Percentiles rank a stretch among this genome's conserved stretches.
These are phyloP conservation scores for Lasiosphaeria ovina DNA, from an alignment of 495 filamentous ascomycete species.

Conservation along the genomic window DNA sequence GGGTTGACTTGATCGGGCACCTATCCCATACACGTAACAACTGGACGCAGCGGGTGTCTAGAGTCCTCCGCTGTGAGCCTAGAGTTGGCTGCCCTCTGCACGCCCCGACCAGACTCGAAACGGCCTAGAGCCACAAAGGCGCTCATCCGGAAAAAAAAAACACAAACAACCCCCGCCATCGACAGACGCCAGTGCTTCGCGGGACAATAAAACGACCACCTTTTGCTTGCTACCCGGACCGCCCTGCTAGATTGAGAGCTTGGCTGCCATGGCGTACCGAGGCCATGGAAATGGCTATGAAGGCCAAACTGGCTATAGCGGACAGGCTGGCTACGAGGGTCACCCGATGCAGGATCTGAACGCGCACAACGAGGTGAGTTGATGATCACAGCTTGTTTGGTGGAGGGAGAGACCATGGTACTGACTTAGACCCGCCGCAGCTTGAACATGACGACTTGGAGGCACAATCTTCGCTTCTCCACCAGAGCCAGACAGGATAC, in stretches of 20 bases:
- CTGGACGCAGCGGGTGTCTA: too few species aligned
- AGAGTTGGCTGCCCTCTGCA: too few species aligned
- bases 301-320: too few species aligned
- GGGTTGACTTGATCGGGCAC: too few species aligned
- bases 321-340: conserved; percentile 37
- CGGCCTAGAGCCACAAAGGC: too few species aligned
- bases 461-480: conserved; percentile 69
- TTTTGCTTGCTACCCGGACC: not conserved
- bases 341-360: conserved; percentile 69
- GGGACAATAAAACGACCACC: too few species aligned
- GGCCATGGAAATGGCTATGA: conserved; percentile 45
- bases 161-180: too few species aligned
- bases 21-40: too few species aligned
- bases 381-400: conserved; percentile 3
- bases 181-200: too few species aligned
- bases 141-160: too few species aligned
- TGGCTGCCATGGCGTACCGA: conserved; percentile 48
- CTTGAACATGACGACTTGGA: conserved; percentile 66
- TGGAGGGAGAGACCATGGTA: not conserved
- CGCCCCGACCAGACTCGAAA: too few species aligned
- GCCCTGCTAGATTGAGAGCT: conserved; percentile 4
- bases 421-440: conserved; percentile 14
- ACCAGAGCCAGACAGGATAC: conserved; percentile 68
- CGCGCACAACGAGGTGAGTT: conserved; percentile 57
- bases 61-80: too few species aligned